Conservation (phyloP, 2,329 filamentous ascomycete genomes). For the Clonostachys chloroleuca region DNA sequence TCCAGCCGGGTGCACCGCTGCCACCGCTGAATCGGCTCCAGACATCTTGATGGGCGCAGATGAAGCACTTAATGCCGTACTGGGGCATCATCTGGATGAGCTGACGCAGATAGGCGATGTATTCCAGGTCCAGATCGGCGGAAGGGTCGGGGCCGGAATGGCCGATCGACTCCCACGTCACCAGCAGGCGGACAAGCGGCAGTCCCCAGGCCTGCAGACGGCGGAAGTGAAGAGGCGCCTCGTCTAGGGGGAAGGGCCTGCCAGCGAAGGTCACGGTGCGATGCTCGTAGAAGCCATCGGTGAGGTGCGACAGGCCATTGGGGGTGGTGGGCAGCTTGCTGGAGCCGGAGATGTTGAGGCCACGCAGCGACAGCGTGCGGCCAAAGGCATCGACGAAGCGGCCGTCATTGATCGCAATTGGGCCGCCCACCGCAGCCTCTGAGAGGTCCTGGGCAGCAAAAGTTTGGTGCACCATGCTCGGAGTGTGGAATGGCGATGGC, state of each 20-base stretch:
- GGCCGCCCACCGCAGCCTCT: constrained; percentile 22
- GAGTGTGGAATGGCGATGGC: too few relatives aligned
- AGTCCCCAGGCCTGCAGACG: constrained; percentile 30
- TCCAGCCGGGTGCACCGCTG: constrained; percentile 35
- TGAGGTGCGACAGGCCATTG: constrained; percentile 29
- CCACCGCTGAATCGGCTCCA: constrained; percentile 36
- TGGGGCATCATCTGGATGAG: constrained; percentile 28
- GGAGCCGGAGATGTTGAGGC: constrained; percentile 33
- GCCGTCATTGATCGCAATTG: constrained; percentile 17
- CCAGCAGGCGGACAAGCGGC: constrained; percentile 30
- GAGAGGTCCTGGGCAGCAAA: constrained; percentile 24
- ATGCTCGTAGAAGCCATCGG: constrained; percentile 31
- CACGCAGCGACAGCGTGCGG: constrained; percentile 31
- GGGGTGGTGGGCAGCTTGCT: constrained; percentile 31
- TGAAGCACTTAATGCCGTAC: constrained; percentile 32
- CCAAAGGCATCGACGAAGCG: constrained; percentile 26
- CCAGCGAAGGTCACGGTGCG: constrained; percentile 31
- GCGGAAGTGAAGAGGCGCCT: constrained; percentile 30
- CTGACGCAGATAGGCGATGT: constrained; percentile 27
- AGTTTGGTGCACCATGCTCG: too few relatives aligned
- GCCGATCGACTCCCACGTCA: constrained; percentile 35
- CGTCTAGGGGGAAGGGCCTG: constrained; percentile 27
- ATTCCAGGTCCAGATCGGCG: constrained; percentile 28
- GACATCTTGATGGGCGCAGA: constrained; percentile 37
- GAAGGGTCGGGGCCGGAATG: constrained; percentile 21